These are phyloP conservation scores for Suillus discolor DNA, from an alignment of 768 basidiomycete species.

Conservation along the genomic window DNA sequence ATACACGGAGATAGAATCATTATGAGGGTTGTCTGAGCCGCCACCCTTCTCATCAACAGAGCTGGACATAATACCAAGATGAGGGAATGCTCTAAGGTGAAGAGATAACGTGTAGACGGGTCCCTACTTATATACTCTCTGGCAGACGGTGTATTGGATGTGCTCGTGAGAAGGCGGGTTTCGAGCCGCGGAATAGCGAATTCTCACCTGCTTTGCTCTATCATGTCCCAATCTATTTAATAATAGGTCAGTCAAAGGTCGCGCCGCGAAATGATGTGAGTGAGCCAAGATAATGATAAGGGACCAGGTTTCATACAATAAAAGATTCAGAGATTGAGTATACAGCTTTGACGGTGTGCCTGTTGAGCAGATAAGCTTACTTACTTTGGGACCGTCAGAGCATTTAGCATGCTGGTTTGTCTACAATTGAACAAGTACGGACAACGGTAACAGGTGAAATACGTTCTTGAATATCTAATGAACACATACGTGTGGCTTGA, in stretches of 20 bases:
- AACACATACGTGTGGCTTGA: not conserved
- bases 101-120: too few species aligned
- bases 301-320: not conserved
- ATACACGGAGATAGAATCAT: conserved; percentile 22
- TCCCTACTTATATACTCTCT: not conserved
- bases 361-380: not conserved
- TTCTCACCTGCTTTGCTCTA: not conserved
- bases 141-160: not conserved
- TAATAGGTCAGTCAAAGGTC: not conserved
- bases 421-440: not conserved
- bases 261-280: not conserved
- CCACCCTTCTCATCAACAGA: conserved; percentile 9
- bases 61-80: not conserved
- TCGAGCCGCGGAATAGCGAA: not conserved
- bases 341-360: not conserved
- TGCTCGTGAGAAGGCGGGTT: not conserved
- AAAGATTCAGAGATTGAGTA: not conserved
- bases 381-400: not conserved
- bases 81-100: not conserved
- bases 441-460: not conserved
- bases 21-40: not conserved
- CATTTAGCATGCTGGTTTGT: not conserved
- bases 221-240: not conserved
- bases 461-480: not conserved
- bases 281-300: not conserved